Evolutionary conservation across 768 basidiomycete genomes (phyloP).

Genomic region (Russula foetens): DNA sequence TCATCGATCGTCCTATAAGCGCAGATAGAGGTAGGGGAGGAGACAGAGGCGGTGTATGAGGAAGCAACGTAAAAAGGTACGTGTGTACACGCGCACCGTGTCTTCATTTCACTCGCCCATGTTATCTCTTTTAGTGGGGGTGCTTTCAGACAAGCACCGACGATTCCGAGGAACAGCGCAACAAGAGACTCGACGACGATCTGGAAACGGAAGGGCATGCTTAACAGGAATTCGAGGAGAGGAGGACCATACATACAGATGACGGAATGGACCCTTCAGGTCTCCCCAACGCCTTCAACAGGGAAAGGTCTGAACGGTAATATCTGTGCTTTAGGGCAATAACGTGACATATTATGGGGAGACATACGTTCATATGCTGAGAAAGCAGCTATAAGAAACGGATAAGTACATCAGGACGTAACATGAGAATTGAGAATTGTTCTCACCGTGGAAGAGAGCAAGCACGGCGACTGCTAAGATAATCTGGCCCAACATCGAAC

Average conservation of each 20-base stretch:
- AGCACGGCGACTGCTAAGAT: constrained; percentile 10
- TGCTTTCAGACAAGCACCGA: constrained; percentile 66
- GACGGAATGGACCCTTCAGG: constrained; percentile 59
- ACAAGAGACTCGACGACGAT: constrained; percentile 58
- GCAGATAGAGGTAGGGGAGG: background rate
- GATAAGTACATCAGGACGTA: background rate
- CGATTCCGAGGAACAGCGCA: constrained; percentile 55
- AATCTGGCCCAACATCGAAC: constrained; percentile 7
- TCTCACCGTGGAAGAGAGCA: constrained; percentile 16
- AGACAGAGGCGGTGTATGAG: background rate
- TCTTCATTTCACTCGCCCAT: constrained; percentile 86
- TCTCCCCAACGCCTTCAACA: constrained; percentile 64
- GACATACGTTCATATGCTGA: constrained; percentile 73
- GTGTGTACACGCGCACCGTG: constrained; percentile 41
- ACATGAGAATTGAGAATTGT: background rate
- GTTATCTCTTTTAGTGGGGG: constrained; percentile 71
- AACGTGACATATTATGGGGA: background rate
- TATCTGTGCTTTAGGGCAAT: background rate
- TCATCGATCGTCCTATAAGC: constrained; percentile 18
- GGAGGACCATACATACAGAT: constrained; percentile 41
- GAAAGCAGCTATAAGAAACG: constrained; percentile 49
- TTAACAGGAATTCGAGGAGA: background rate
- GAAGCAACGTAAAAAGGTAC: background rate
- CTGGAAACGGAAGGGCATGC: constrained; percentile 32
- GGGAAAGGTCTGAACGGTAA: constrained; percentile 52